A percentile compares a stretch with the other conserved stretches of the same genome.
Conservation (phyloP, 495 filamentous ascomycete species). For the Bacidia gigantensis region DNA sequence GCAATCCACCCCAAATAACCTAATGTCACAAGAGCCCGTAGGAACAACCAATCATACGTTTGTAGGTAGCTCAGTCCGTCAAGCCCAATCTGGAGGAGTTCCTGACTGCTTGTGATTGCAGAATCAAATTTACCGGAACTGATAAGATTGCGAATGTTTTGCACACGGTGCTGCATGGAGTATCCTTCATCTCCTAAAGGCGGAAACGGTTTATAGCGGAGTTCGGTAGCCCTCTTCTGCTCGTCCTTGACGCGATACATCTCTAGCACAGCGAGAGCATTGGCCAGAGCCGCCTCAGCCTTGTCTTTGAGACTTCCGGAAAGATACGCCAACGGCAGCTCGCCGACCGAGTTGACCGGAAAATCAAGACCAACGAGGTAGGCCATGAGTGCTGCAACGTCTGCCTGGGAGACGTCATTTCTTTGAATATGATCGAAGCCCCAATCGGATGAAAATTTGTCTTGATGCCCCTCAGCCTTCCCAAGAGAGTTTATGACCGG, state of each 20-base stretch:
- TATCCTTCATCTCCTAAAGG: slow-evolving; percentile 44
- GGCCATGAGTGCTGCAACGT: slow-evolving; percentile 92
- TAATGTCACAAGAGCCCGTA: slow-evolving; percentile 79
- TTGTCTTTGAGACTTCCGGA: slow-evolving; percentile 58
- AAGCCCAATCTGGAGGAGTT: slow-evolving; percentile 61
- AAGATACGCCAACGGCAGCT: slow-evolving; percentile 75
- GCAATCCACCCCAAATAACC: slow-evolving; percentile 96
- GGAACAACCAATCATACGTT: slow-evolving; percentile 96
- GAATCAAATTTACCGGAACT: slow-evolving; percentile 49
- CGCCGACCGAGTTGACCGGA: slow-evolving; percentile 92
- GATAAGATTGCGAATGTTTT: slow-evolving; percentile 53
- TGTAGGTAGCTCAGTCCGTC: slow-evolving; percentile 88
- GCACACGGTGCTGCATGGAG: slow-evolving; percentile 54
- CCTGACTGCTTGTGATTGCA: slow-evolving; percentile 61
- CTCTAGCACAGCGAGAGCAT: slow-evolving; percentile 79
- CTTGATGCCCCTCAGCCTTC: slow-evolving; percentile 64
- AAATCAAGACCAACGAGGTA: slow-evolving; percentile 84
- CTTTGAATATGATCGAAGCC: slow-evolving; percentile 62
- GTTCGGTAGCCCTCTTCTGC: slow-evolving; percentile 57
- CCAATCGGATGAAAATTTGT: slow-evolving; percentile 90
- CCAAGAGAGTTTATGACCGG: slow-evolving; percentile 43
- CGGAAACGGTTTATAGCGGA: slow-evolving; percentile 63
- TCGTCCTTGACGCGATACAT: slow-evolving; percentile 96
- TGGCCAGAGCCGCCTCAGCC: slow-evolving; percentile 73
- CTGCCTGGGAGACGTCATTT: slow-evolving; percentile 87